phyloP scores from a whole-genome alignment of 768 basidiomycete genomes.

The Mycena amicta region DNA sequence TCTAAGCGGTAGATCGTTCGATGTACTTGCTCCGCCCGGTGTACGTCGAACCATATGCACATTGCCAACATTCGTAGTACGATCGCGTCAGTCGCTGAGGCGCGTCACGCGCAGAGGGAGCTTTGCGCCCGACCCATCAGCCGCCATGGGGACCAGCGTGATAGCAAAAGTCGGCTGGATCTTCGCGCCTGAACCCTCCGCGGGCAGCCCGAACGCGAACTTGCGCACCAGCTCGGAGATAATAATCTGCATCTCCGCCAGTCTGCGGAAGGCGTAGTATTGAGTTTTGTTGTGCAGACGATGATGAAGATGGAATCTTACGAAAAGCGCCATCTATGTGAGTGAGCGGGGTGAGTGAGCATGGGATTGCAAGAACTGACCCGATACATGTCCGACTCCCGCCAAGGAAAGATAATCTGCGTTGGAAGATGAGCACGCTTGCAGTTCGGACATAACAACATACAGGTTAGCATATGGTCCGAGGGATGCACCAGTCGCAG shows the following conservation, averaged over 20 bases:
- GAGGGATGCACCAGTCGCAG: constrained; percentile 8
- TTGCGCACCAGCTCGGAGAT: constrained; percentile 18
- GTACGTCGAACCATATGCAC: too few relatives aligned
- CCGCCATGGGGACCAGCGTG: constrained; percentile 20
- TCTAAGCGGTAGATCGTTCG: too few relatives aligned
- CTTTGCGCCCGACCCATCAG: not conserved
- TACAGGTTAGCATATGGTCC: constrained; percentile 19
- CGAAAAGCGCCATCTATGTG: constrained; percentile 18
- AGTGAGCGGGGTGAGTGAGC: not conserved
- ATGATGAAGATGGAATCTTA: not conserved
- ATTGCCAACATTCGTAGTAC: too few relatives aligned
- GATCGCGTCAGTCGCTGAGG: not conserved
- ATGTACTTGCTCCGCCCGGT: too few relatives aligned
- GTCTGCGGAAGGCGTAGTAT: not conserved
- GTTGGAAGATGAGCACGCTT: not conserved
- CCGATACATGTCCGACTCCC: constrained; percentile 21
- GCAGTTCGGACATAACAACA: too few relatives aligned
- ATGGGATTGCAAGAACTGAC: constrained; percentile 1
- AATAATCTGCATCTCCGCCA: constrained; percentile 21
- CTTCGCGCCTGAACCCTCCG: not conserved
- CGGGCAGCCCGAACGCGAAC: constrained; percentile 10
- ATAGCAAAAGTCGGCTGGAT: constrained; percentile 18
- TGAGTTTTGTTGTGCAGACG: too few relatives aligned
- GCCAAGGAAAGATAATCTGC: constrained; percentile 16
- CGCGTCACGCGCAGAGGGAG: constrained; percentile 16